A percentile compares a stretch with the other conserved stretches of the same genome.
These are phyloP conservation scores for Spencermartinsiella ligniputridi DNA, from an alignment of 1,139 yeast genomes.

Conservation along the genomic window DNA sequence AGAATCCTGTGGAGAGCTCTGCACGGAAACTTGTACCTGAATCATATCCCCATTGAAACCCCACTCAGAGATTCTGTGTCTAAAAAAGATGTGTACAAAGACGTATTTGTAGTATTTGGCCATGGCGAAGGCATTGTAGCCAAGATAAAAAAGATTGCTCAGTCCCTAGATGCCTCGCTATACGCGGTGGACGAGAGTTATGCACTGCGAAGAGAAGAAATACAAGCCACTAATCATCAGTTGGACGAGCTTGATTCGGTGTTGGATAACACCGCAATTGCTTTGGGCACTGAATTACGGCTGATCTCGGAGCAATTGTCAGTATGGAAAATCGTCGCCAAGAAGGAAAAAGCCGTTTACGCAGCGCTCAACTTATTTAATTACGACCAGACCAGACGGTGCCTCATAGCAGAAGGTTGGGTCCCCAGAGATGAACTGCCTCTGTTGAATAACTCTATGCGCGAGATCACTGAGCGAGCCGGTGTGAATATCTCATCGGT, in stretches of 20 bases:
- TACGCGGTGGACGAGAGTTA: conserved; percentile 62
- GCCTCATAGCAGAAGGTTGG: conserved; percentile 98
- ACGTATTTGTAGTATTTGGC: conserved; percentile 78
- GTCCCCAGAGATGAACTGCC: conserved; percentile 59
- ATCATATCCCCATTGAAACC: conserved; percentile 62
- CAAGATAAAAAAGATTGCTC: conserved; percentile 71
- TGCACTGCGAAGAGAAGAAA: conserved; percentile 52
- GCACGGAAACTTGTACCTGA: conserved; percentile 81
- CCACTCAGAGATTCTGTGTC: conserved; percentile 49
- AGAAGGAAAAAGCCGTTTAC: conserved; percentile 71
- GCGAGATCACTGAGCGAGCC: conserved; percentile 54
- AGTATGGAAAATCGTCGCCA: conserved; percentile 62
- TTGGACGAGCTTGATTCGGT: conserved; percentile 64
- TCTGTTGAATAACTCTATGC: conserved; percentile 46
- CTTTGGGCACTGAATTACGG: conserved; percentile 69
- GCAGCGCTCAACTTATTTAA: conserved; percentile 76
- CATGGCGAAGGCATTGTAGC: conserved; percentile 74
- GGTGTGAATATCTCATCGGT: conserved; percentile 69
- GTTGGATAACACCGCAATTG: conserved; percentile 63
- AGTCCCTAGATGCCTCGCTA: conserved; percentile 76
- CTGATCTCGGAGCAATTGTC: conserved; percentile 75
- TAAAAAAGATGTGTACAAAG: conserved; percentile 51
- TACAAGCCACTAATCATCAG: conserved; percentile 53
- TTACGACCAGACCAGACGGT: conserved; percentile 79
- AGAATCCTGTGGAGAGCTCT: conserved; percentile 90